Conservation (phyloP, 257 asterid genomes). For the Nicotiana obtusifolia region DNA sequence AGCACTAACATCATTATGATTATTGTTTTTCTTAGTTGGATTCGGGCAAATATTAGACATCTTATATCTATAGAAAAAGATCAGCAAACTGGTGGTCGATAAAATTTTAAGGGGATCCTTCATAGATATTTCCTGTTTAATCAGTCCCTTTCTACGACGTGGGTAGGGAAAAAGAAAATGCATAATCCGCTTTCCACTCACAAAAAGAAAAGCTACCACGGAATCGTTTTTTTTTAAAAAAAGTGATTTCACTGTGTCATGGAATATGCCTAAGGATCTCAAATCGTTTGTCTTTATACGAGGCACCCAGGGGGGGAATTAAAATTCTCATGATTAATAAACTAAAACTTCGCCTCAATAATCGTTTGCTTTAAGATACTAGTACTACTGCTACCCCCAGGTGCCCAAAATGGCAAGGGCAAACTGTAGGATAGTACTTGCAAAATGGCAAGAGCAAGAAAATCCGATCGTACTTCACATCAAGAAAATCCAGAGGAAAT, state of each 20-base stretch:
- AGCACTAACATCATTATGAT: background rate
- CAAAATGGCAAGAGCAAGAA: background rate
- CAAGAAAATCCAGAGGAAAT: background rate
- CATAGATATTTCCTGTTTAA: background rate
- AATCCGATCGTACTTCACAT: background rate
- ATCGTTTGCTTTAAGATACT: too few species aligned
- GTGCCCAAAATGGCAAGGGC: background rate
- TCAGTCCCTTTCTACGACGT: background rate
- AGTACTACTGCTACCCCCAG: background rate
- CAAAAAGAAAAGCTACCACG: background rate
- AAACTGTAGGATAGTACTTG: background rate
- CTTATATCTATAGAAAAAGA: background rate
- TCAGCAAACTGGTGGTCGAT: background rate
- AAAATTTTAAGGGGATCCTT: background rate
- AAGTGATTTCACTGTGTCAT: background rate
- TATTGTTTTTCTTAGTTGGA: background rate
- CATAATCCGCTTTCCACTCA: too few species aligned
- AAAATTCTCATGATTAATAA: too few species aligned
- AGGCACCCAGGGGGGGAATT: too few species aligned
- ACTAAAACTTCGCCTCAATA: too few species aligned
- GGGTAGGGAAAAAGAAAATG: background rate
- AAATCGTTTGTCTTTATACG: background rate
- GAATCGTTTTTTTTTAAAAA: background rate
- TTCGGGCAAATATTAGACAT: background rate
- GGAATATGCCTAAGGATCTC: background rate